These are phyloP conservation scores for Themeda triandra DNA, from an alignment of 176 grass and related monocot species.

Conservation along the genomic window DNA sequence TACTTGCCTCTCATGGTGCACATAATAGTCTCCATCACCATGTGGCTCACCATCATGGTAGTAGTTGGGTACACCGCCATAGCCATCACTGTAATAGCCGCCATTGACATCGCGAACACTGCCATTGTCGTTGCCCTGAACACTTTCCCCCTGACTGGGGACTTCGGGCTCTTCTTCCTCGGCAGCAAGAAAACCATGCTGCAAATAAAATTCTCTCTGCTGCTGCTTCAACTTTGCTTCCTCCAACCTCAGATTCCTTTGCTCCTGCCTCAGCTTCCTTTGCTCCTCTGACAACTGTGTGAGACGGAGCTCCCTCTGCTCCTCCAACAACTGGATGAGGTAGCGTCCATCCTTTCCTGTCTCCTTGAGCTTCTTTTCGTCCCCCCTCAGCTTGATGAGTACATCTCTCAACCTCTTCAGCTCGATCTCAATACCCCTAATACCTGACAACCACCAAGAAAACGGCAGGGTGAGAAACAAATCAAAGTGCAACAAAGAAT, in stretches of 20 bases:
- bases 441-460: background rate
- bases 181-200: background rate
- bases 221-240: rapidly evolving
- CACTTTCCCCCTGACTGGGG: background rate
- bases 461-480: background rate
- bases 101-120: background rate
- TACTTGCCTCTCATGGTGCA: background rate
- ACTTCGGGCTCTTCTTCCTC: background rate
- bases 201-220: background rate
- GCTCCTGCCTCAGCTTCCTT: background rate
- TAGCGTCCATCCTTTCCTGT: background rate
- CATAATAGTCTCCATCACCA: background rate
- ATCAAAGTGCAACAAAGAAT: background rate
- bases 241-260: background rate
- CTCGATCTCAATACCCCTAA: background rate
- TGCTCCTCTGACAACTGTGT: background rate
- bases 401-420: background rate
- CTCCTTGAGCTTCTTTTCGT: background rate
- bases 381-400: background rate
- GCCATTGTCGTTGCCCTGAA: background rate
- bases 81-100: background rate
- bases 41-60: background rate
- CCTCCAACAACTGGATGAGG: background rate
- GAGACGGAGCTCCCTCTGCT: background rate
- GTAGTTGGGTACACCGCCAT: background rate